phyloP scores from a whole-genome alignment of 169 alveolate genomes.

The Plasmodium falciparum region DNA sequence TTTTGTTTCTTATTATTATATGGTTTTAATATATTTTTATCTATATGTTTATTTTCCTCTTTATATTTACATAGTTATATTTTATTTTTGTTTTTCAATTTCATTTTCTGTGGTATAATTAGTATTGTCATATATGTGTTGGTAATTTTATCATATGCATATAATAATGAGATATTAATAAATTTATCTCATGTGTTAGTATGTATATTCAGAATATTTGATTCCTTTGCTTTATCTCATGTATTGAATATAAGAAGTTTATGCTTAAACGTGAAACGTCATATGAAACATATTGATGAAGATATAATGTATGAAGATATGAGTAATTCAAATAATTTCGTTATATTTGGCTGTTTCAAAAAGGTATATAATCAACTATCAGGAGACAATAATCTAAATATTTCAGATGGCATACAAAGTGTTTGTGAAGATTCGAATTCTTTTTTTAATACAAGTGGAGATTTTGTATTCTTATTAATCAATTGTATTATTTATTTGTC shows the following conservation, averaged over 20 bases:
- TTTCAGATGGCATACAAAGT: background rate
- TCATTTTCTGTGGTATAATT: constrained; percentile 65
- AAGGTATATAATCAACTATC: too few relatives aligned
- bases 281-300: constrained; percentile 23
- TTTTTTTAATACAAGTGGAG: constrained; percentile 43
- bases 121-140: constrained; percentile 55
- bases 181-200: constrained; percentile 42
- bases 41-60: constrained; percentile 54
- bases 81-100: constrained; percentile 55
- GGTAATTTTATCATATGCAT: constrained; percentile 55
- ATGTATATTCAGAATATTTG: constrained; percentile 60
- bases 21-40: constrained; percentile 58
- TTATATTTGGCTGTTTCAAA: background rate
- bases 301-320: background rate
- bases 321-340: background rate
- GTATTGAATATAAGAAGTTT: constrained; percentile 34
- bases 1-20: constrained; percentile 38
- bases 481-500: constrained; percentile 37
- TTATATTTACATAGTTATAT: constrained; percentile 64
- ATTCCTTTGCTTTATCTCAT: constrained; percentile 67
- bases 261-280: constrained; percentile 46
- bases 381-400: too few relatives aligned
- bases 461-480: constrained; percentile 36
- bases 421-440: constrained; percentile 25
- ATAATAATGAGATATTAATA: constrained; percentile 33